Base-by-base conservation (phyloP, 1,139 yeast species). In the Eremothecium cymbalariae region DNA sequence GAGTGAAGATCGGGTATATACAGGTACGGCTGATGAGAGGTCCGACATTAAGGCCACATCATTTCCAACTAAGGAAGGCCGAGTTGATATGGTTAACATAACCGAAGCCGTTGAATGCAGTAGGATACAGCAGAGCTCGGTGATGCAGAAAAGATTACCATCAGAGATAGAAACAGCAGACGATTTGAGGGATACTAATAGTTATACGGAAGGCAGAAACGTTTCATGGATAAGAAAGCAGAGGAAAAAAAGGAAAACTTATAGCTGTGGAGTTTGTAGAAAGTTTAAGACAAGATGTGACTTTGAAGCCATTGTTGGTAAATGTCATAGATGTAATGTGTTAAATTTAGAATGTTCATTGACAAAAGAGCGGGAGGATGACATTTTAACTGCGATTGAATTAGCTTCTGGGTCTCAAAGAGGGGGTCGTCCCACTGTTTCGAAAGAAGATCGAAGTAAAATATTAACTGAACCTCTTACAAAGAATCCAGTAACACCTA, bases 251-350 rank as follows among this genome's bases (percentile, higher is more conserved):
- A 58, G 76, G 36, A 63, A 67, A 37, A 57, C 65, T 0, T 63
- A 67, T 27, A 68, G 75, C 28, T 72, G 78, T 47, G 59, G 58
- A 11, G 59, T 63, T n/a, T 72, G 78, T 41, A 59, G 77, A 8
- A 67, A 64, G 44, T 59, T 69, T 43, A 72, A 72, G 47, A 71
- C 77, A 2, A 60, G 75, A 35, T 72, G 78, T 46, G 74, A 68
- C 40, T 65, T 61, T 40, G 69, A 65, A 26, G 59, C 62, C 0
- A 46, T 54, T 2, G 48, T 51, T 14, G 63, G 62, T 3, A 63
- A 63, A 42, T 72, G 78, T 44, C 69, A 68, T 40, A 55, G 77
- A 16, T 72, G 78, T 40, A 56, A 53, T 31, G 62, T 70, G 27
- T 46, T 71, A 28, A 53, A 65, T 27, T 44, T 70, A 7, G 61